phyloP scores from a whole-genome alignment of 1,139 yeast genomes.

The Kurtzmaniella quercitrusa region DNA sequence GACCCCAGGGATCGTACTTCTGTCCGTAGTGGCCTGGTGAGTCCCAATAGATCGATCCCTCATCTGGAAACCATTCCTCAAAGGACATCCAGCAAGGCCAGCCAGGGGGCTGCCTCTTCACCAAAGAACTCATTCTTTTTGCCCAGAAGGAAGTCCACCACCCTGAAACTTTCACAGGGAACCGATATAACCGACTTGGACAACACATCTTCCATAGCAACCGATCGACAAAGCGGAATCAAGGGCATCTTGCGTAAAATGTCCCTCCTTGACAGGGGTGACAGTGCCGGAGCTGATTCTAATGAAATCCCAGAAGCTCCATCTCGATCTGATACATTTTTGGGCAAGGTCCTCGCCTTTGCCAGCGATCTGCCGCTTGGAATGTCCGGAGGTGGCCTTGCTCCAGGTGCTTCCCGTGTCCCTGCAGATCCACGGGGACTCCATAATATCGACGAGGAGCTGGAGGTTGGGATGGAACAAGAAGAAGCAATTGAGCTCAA shows the following conservation, averaged over 20 bases:
- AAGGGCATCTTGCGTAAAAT: constrained; percentile 33
- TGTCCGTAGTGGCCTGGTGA: not conserved
- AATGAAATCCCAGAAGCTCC: not conserved
- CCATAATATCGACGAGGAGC: constrained; percentile 19
- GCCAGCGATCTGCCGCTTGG: constrained; percentile 22
- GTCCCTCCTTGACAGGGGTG: constrained; percentile 17
- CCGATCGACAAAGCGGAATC: constrained; percentile 12
- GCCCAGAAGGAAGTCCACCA: not conserved
- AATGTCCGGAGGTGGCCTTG: constrained; percentile 35
- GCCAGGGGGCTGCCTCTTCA: not conserved
- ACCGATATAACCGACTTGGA: constrained; percentile 8
- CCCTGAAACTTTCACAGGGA: not conserved
- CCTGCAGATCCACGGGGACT: constrained; percentile 11
- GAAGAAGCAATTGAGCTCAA: constrained; percentile 30
- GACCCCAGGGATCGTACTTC: not conserved
- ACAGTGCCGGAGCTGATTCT: not conserved
- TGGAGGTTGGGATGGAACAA: constrained; percentile 16
- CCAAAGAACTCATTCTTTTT: not conserved
- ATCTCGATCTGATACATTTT: constrained; percentile 33
- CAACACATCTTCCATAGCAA: constrained; percentile 2
- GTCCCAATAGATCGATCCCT: not conserved
- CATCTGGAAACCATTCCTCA: not conserved
- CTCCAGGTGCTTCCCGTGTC: constrained; percentile 34
- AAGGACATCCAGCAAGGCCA: not conserved
- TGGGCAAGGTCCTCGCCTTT: constrained; percentile 32